Evolutionary conservation across 2,329 filamentous ascomycete species (phyloP).

Genomic region (Alternaria ventricosa): DNA sequence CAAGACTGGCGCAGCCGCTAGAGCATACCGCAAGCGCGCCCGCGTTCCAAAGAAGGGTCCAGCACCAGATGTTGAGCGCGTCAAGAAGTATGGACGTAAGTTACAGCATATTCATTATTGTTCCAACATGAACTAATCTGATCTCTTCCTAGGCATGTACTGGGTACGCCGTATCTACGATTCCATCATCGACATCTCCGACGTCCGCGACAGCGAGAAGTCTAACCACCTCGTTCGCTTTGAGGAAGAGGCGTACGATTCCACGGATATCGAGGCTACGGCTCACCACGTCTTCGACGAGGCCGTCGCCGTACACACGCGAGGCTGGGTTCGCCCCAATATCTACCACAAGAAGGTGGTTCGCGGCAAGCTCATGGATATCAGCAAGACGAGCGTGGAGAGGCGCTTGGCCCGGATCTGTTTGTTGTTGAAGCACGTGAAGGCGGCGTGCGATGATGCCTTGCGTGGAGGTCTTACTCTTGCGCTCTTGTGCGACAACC

Average conservation of each 20-base stretch:
- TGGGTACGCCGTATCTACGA: conserved; percentile 42
- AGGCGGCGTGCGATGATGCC: conserved; percentile 38
- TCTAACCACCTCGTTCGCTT: conserved; percentile 32
- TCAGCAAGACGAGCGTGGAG: conserved; percentile 23
- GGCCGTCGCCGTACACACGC: conserved; percentile 31
- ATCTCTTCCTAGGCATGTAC: conserved; percentile 20
- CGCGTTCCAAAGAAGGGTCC: conserved; percentile 18
- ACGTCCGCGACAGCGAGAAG: conserved; percentile 20
- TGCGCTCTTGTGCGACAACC: conserved; percentile 34
- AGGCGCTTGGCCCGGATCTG: conserved; percentile 30
- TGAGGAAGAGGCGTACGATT: conserved; percentile 9
- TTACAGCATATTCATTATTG: not conserved
- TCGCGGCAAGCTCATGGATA: conserved; percentile 32
- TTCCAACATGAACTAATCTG: conserved; percentile 1
- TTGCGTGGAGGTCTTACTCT: conserved; percentile 33
- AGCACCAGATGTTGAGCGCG: conserved; percentile 26
- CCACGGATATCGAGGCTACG: conserved; percentile 33
- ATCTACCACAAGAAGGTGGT: conserved; percentile 34
- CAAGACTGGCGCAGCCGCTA: conserved; percentile 25
- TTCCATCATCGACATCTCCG: conserved; percentile 33
- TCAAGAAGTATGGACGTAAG: conserved; percentile 31
- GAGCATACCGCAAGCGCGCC: conserved; percentile 19
- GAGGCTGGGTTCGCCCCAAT: conserved; percentile 25
- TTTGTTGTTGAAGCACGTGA: conserved; percentile 21
- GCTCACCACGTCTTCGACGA: conserved; percentile 41